Evolutionary conservation across 139 green algal species (phyloP), one percentile per base, ranked within the genome.

Genomic region (Picochlorum sp.): DNA sequence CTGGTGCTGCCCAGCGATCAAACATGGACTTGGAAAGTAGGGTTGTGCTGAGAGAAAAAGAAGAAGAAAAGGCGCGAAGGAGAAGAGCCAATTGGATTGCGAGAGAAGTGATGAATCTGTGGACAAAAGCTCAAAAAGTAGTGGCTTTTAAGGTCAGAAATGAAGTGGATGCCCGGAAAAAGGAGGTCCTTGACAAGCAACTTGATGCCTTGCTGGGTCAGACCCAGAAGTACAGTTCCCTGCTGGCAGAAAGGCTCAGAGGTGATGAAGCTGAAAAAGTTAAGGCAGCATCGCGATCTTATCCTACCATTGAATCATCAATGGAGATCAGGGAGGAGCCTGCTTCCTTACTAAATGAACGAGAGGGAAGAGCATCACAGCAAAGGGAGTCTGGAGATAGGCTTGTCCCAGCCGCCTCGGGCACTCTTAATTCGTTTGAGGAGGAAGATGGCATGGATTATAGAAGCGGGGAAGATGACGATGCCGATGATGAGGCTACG

Each of bases 201-300:
- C 75, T 98, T 14, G 83, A 94, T 68, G 88, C 93, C 33, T 80
- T 98, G 40, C 66, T 98, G 31, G 86, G 81, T 1, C 88, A 98
- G 76, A 98, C 92, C 1, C 89, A 98, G 66, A 81, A 81, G 35
- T 97, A 93, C 72, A 86, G 75, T 24, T 81, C 77, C 52, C 78
- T 93, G 75, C 73, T 95, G 30, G 87, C 87, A 7, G 57, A 78
- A 55, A 82, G 86, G 36, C 61, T 94, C n/a, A 44, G 45, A 16
- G 68, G 37, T 47, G 69, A 56, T 44, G 31, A 53, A 2, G 25
- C 18, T 16, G 37, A 3, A 56, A 45, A 22, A 60, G 20, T 18
- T 47, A 14, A 18, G 22, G 39, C 20, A 26, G 10, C 22, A 14
- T 47, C 39, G 8, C 39, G 12, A 47, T 16, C 18, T 22, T 20